A percentile compares a stretch with the other conserved stretches of the same genome.
These are phyloP conservation scores for Croton setiger DNA, from an alignment of 441 rosid genomes.

Conservation along the genomic window DNA sequence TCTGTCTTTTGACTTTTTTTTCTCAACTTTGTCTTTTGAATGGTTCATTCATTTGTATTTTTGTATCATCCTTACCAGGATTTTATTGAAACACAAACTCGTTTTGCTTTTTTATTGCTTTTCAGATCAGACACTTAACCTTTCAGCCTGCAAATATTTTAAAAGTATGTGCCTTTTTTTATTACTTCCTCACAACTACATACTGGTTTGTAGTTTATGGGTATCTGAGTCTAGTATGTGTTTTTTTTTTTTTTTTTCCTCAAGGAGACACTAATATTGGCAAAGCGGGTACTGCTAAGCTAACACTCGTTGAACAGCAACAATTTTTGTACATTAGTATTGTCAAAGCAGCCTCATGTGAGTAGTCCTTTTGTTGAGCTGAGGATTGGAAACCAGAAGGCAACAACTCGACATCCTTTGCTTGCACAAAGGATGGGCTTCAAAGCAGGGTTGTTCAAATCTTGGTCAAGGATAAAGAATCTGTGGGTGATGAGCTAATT, in stretches of 20 bases:
- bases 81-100: neutral
- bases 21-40: neutral
- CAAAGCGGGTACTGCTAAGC: conserved; percentile 30
- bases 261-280: conserved; percentile 47
- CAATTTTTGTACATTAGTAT: conserved; percentile 40
- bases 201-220: neutral
- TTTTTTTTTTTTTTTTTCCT: conserved; percentile 24
- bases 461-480: conserved; percentile 23
- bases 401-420: conserved; percentile 29
- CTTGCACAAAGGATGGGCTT: conserved; percentile 38
- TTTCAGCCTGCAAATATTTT: neutral
- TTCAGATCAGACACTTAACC: neutral
- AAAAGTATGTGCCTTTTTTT: neutral
- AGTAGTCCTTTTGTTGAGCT: conserved; percentile 29
- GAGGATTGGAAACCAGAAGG: conserved; percentile 28
- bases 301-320: conserved; percentile 48
- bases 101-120: too few species aligned
- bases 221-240: neutral
- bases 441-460: conserved; percentile 33
- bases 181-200: too few species aligned
- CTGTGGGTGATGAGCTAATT: conserved; percentile 19
- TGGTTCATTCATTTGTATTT: neutral
- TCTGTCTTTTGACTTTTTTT: too few species aligned
- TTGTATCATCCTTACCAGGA: neutral
- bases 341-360: conserved; percentile 29